Evolutionary conservation across 2,329 filamentous ascomycete species (phyloP).

Genomic region (Monilinia polystroma): DNA sequence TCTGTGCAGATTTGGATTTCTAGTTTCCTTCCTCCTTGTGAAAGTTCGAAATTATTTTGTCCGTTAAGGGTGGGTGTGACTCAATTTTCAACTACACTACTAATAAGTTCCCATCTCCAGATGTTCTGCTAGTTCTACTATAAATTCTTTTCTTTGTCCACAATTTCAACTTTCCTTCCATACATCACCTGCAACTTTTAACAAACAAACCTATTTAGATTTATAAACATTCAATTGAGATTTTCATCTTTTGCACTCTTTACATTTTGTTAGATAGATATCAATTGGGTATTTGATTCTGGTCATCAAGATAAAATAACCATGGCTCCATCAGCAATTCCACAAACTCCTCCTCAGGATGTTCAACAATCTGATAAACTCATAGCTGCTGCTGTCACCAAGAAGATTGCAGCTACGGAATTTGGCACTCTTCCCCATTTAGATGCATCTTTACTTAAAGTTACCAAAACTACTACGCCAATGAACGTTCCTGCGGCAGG

Average conservation of each 20-base stretch:
- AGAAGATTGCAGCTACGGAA: slow-evolving; percentile 44
- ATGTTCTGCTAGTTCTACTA: not conserved
- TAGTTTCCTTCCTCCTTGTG: not conserved
- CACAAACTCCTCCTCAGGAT: slow-evolving; percentile 40
- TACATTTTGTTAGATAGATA: not conserved
- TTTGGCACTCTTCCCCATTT: slow-evolving; percentile 53
- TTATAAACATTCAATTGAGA: not conserved
- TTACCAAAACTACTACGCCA: slow-evolving; percentile 52
- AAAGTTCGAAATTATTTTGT: not conserved
- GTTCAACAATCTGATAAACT: slow-evolving; percentile 51
- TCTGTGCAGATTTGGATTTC: not conserved
- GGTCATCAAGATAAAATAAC: not conserved
- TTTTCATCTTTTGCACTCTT: slow-evolving; percentile 11
- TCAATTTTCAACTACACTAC: slow-evolving; percentile 1
- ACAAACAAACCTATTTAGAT: not conserved
- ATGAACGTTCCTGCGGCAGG: slow-evolving; percentile 53
- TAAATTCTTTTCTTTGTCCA: slow-evolving; percentile 15
- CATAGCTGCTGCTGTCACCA: slow-evolving; percentile 52
- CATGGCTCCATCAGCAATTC: slow-evolving; percentile 51
- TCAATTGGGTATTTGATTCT: not conserved
- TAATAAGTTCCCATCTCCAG: not conserved
- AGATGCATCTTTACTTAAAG: slow-evolving; percentile 60
- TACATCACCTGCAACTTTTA: not conserved
- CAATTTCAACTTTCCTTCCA: not conserved
- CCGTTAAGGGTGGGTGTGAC: slow-evolving; percentile 5